Base-by-base conservation (phyloP, 108 stramenopile species). In the Epithemia pelagica region DNA sequence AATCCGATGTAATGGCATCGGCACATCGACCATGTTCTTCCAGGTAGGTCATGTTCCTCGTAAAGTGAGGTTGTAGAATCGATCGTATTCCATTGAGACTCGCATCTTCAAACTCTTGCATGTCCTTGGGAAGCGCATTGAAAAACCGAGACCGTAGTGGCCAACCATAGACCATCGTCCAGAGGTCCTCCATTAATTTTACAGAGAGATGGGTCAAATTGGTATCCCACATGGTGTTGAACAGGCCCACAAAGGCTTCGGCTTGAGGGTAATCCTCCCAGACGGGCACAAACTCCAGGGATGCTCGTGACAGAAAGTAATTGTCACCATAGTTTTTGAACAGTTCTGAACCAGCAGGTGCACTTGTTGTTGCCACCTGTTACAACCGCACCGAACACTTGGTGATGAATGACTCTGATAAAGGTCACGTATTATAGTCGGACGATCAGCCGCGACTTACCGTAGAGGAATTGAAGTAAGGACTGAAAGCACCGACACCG, bases 1-100 rank as follows among this genome's bases (percentile, higher is more conserved):
- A 58, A n/a, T 82, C 80, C 20, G 57, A 57, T 54, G 60, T 65
- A 31, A 92, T 74, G 62, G 87, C 82, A 64, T 92, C 91, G 64
- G 78, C 59, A 54, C 85, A 87, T 18, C 30, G 26, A 24, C 78
- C 78, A 37, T 71, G 32, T 58, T 62, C 60, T 56, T 75, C 46
- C 28, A 78, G 32, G 58, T 70, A 71, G 25, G 69, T 72, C 0
- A 69, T 30, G 33, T 64, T 65, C 21, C 75, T 63, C 55, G 37
- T 62, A 30, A 60, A 30, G 1, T 84, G 86, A 53, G 78, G 65
- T 26, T 32, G 25, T 68, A 61, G 31, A 64, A 69, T 29, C 74
- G 58, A 26, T 75, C 66, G 24, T 74, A 75, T 59, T 23, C 75
- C 74, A 31, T 67, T 33, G 22, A 71, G 27, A 21, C 71, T 27